These are phyloP conservation scores for Exidia glandulosa DNA, from an alignment of 768 basidiomycete species.

Conservation along the genomic window DNA sequence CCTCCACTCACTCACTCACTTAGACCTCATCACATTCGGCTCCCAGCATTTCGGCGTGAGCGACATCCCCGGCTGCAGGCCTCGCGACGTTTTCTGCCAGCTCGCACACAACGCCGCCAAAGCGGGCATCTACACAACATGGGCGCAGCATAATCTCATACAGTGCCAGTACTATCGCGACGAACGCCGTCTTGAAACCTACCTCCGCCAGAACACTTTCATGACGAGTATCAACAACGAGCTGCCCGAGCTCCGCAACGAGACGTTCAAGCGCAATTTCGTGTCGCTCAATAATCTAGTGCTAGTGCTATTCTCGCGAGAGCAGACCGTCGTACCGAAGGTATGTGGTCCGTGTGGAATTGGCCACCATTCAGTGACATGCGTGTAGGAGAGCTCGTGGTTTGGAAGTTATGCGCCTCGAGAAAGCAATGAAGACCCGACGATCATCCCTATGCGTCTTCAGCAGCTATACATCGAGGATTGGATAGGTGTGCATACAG, in stretches of 20 bases:
- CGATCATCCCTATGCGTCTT: constrained; percentile 55
- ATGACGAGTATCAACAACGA: constrained; percentile 76
- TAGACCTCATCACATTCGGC: constrained; percentile 71
- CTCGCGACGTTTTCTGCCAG: constrained; percentile 61
- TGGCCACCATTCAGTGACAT: neutral
- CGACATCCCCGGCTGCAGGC: constrained; percentile 55
- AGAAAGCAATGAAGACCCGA: constrained; percentile 17
- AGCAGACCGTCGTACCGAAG: constrained; percentile 66
- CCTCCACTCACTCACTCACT: neutral
- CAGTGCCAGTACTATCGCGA: constrained; percentile 89
- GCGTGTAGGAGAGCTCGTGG: constrained; percentile 60
- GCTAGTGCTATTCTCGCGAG: constrained; percentile 61
- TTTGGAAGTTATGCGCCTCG: constrained; percentile 58
- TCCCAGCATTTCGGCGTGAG: constrained; percentile 82
- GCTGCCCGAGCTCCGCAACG: constrained; percentile 38
- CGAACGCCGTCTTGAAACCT: constrained; percentile 43
- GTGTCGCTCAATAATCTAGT: constrained; percentile 54
- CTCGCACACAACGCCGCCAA: constrained; percentile 50
- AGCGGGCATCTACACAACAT: constrained; percentile 55
- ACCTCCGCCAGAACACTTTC: constrained; percentile 53
- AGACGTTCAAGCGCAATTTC: constrained; percentile 49
- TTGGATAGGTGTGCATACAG: constrained; percentile 50
- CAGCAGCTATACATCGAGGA: constrained; percentile 69
- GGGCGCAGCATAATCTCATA: constrained; percentile 67
- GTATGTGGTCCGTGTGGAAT: neutral